Evolutionary conservation across 768 basidiomycete species (phyloP), one percentile per base, ranked within the genome.

Genomic region (Chlorophyllum brunneum): DNA sequence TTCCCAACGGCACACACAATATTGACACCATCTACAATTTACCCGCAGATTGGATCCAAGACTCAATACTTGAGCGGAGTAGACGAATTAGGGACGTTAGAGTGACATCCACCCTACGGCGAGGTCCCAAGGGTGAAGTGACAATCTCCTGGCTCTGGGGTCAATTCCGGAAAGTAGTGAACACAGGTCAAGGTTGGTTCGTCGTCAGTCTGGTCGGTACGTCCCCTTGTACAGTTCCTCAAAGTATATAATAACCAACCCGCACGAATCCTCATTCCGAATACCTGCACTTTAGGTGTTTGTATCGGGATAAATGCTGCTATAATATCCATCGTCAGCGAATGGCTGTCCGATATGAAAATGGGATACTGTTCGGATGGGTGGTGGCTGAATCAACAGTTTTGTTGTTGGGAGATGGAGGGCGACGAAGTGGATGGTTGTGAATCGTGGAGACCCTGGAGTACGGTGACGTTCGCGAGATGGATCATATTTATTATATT

Each of bases 341-440:
- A 90, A 69, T 99, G 97, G 97, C 80, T 99, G 20, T 93, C 94
- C 2, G 95, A 98, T 67, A 83, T 98, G 58, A 98, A 98, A 72
- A 88, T 95, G 74, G 97, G 97, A 1, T 97, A 98, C 63, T 99
- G 97, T 69, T 77, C 82, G 3, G 92, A 94, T 58, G 95, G 92
- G 1, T 99, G 97, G 97, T 99, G 97, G 95, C 67, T 99, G 50
- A 97, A 95, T 67, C 86, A 93, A 61, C 91, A 97, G 63, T 98
- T 98, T 66, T 99, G 97, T 69, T 99, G 97, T 65, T 94, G 95
- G 86, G 97, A 98, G 64, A 85, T 98, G 49, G 92, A 93, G 56
- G 78, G 75, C 5, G 86, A 86, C 39, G 88, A 86, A 57, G 78
- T 81, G 15, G 86, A 84, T 49, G 85, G 80, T 11, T 99, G 97